Base-by-base conservation (phyloP, 495 filamentous ascomycete genomes). In the Terfezia boudieri region DNA sequence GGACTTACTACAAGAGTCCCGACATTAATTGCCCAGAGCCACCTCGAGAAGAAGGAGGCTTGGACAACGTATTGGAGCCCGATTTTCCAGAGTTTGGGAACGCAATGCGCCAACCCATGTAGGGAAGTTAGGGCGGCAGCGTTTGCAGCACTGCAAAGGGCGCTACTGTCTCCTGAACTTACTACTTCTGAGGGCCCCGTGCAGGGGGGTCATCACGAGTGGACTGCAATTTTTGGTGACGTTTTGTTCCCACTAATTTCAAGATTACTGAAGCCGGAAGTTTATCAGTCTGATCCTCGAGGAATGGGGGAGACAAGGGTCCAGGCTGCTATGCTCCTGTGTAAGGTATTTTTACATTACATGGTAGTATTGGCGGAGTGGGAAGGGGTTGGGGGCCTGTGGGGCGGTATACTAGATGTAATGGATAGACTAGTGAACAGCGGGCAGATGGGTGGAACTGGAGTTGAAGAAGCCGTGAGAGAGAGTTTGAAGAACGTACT, bases 31-130 rank as follows among this genome's bases (percentile, higher is more conserved):
- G 76, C 82, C 61, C 84, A 92, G 63, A 94, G 87, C 22, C 92
- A 96, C 59, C 77, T 96, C 0, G 92, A 96, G 61, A 78, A 77
- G 56, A 81, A 72, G 57, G 84, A 95, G 73, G 90, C 90, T 37
- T 99, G 90, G 90, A 84, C 84, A 36, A 85, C 92, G 12, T 99
- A 99, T 66, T 99, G 90, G 90, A 81, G 87, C 14, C 92, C 88
- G 22, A 89, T 96, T 36, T 89, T 98, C 70, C 77, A 82, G 57
- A 81, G 84, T 11, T 70, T 96, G 35, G 90, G 84, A 9, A 76
- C 76, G 9, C 90, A 98, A 69, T 94, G 86, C 69, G 81, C 83
- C 57, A 99, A 96, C 62, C 88, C 92, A 8, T 95, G 87, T 64
- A 84, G 90, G 48, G 87, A 93, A 65, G 86, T 99, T 51, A 79